Conservation (phyloP, 176 grass and related monocot species). For the Aegilops speltoides region DNA sequence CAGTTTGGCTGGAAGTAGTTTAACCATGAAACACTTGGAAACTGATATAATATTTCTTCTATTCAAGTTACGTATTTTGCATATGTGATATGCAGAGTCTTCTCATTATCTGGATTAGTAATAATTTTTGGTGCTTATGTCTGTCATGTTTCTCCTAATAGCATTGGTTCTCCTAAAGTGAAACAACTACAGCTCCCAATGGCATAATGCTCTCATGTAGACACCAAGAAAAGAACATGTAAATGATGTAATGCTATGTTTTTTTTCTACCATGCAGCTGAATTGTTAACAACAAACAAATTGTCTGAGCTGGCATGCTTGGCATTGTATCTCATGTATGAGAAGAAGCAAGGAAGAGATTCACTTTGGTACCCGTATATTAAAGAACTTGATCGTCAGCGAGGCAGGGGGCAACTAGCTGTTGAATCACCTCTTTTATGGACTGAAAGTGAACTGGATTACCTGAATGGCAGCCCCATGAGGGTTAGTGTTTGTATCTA, state of each 20-base stretch:
- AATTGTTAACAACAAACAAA: constrained; percentile 95
- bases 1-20: not conserved
- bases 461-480: constrained; percentile 82
- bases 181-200: not conserved
- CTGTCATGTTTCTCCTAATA: not conserved
- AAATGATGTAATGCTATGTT: constrained; percentile 8
- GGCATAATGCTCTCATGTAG: not conserved
- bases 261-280: constrained; percentile 60
- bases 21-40: not conserved
- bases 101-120: not conserved
- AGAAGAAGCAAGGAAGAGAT: constrained; percentile 96
- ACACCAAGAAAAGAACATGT: constrained; percentile 25
- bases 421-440: constrained; percentile 95
- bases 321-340: constrained; percentile 99
- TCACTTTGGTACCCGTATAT: constrained; percentile 96
- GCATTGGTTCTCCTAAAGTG: constrained; percentile 12
- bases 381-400: constrained; percentile 88
- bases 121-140: constrained; percentile 8
- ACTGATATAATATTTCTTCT: constrained; percentile 14
- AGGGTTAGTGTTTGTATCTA: constrained; percentile 52
- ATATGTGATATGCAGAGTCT: not conserved
- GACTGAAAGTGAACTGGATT: constrained; percentile 82
- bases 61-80: constrained; percentile 3
- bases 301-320: constrained; percentile 97
- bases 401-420: constrained; percentile 92